A percentile compares a stretch with the other conserved stretches of the same genome.
These are phyloP conservation scores for Dactylonectria macrodidyma DNA, from an alignment of 2,329 filamentous ascomycete species.

Conservation along the genomic window DNA sequence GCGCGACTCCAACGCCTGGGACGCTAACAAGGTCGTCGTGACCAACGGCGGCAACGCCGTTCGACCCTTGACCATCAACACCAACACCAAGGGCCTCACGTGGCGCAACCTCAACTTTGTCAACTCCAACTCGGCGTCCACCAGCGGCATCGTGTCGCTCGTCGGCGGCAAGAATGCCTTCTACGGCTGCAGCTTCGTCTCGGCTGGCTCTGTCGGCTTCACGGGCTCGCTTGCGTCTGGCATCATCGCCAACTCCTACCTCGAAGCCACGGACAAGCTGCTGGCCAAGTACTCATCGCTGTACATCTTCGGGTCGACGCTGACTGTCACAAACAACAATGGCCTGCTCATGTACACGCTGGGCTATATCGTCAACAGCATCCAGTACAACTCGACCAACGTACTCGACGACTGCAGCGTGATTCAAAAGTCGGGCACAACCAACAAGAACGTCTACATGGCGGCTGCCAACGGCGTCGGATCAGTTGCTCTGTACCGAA, in stretches of 20 bases:
- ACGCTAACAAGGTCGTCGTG: constrained; percentile 32
- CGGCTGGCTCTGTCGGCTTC: constrained; percentile 51
- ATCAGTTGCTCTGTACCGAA: constrained; percentile 58
- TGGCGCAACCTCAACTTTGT: constrained; percentile 43
- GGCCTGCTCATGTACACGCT: constrained; percentile 55
- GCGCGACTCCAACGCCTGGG: constrained; percentile 25
- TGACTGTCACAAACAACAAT: constrained; percentile 55
- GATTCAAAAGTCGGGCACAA: constrained; percentile 45
- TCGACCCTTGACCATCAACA: constrained; percentile 26
- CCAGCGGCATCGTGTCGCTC: constrained; percentile 26
- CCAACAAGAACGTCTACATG: constrained; percentile 58
- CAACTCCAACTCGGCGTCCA: constrained; percentile 25
- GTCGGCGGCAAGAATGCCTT: constrained; percentile 39
- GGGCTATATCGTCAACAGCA: constrained; percentile 48
- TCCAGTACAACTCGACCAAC: constrained; percentile 55
- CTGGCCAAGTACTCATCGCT: constrained; percentile 58
- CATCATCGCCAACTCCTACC: constrained; percentile 60
- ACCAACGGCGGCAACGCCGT: constrained; percentile 28
- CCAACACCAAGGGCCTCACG: constrained; percentile 20
- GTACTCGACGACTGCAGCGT: constrained; percentile 59
- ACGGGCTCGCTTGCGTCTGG: constrained; percentile 51
- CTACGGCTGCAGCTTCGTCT: constrained; percentile 60
- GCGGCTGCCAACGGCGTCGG: constrained; percentile 58
- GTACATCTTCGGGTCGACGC: constrained; percentile 60
- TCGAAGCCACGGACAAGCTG: constrained; percentile 60